phyloP scores from a whole-genome alignment of 106 monocot species.

The Dendrobium chrysotoxum region DNA sequence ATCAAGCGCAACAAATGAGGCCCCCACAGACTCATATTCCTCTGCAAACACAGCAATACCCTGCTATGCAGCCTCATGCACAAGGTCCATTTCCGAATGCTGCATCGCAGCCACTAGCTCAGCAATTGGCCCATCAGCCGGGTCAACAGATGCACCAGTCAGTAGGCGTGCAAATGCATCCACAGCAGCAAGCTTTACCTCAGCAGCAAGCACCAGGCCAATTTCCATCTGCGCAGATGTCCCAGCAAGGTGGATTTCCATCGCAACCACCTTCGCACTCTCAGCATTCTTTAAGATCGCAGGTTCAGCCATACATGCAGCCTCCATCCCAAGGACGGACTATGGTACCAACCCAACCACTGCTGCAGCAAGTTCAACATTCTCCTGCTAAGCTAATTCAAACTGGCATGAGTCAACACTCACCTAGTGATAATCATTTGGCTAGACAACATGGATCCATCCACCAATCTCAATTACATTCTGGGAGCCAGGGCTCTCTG shows the following conservation, averaged over 20 bases:
- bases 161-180: constrained; percentile 23
- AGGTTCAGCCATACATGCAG: constrained; percentile 28
- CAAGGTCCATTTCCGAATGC: constrained; percentile 24
- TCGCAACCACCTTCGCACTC: constrained; percentile 23
- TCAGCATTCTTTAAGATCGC: constrained; percentile 32
- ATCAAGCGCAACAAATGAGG: constrained; percentile 39
- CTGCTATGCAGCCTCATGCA: constrained; percentile 18
- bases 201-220: constrained; percentile 17
- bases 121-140: constrained; percentile 18
- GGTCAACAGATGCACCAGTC: constrained; percentile 34
- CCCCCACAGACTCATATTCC: constrained; percentile 35
- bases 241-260: constrained; percentile 25
- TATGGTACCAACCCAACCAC: constrained; percentile 11
- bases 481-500: constrained; percentile 17
- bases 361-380: constrained; percentile 19
- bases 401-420: constrained; percentile 21
- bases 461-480: constrained; percentile 13
- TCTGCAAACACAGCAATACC: constrained; percentile 35
- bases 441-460: neutral
- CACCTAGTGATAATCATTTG: constrained; percentile 16
- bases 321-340: constrained; percentile 16
- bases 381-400: constrained; percentile 14
- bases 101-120: constrained; percentile 30
- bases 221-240: constrained; percentile 11
- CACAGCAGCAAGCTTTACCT: constrained; percentile 26